These are phyloP conservation scores for Phaseolus lunatus DNA, from an alignment of 306 rosid species.

Conservation along the genomic window DNA sequence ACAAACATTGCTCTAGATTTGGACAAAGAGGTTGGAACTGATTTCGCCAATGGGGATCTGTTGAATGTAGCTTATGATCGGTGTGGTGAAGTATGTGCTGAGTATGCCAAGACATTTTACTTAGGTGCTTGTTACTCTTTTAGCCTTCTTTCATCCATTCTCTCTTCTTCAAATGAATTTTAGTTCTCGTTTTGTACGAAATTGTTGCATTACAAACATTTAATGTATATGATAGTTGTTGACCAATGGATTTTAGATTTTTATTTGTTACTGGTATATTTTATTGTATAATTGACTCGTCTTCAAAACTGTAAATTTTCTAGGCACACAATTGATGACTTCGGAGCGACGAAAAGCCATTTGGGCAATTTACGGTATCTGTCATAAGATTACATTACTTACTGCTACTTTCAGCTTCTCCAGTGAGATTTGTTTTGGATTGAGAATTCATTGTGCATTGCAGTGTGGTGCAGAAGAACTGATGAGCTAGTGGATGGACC, in stretches of 20 bases:
- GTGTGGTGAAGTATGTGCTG: conserved; percentile 92
- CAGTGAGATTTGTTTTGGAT: neutral
- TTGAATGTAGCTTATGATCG: conserved; percentile 76
- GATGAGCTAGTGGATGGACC: conserved; percentile 98
- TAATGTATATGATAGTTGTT: no score
- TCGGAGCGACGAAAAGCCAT: conserved; percentile 80
- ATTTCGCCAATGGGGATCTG: conserved; percentile 60
- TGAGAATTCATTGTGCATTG: conserved; percentile 38
- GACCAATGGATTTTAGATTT: neutral
- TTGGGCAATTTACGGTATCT: conserved; percentile 95
- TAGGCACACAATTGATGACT: conserved; percentile 95
- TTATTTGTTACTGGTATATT: neutral
- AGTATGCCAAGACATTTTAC: conserved; percentile 95
- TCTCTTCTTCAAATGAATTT: neutral
- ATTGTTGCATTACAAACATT: no score
- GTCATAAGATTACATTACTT: neutral
- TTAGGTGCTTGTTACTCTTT: conserved; percentile 56
- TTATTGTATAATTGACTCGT: conserved; percentile 15
- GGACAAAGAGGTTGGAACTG: conserved; percentile 48
- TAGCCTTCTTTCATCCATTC: neutral
- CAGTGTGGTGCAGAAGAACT: conserved; percentile 98
- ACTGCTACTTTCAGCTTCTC: neutral
- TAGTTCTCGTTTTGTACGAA: neutral
- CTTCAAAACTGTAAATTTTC: conserved; percentile 19
- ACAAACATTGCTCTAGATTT: conserved; percentile 45